Conservation (phyloP, 2,329 filamentous ascomycete genomes). For the Alternaria longipes region DNA sequence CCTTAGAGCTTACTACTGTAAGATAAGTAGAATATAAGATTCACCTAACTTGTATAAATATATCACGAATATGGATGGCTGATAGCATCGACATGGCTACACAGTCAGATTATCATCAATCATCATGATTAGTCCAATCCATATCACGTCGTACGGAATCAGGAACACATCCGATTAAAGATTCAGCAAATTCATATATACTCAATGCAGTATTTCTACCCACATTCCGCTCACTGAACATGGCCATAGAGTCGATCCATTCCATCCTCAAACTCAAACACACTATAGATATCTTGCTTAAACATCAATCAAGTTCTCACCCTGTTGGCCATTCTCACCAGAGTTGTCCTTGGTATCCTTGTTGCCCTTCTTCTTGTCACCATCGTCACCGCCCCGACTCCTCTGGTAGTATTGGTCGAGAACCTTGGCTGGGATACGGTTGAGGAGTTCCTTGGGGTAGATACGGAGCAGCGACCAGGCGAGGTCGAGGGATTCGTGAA, state of each 20-base stretch:
- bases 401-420: conserved; percentile 62
- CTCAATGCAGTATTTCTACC: conserved; percentile 28
- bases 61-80: not conserved
- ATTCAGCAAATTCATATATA: conserved; percentile 30
- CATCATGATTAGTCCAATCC: not conserved
- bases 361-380: conserved; percentile 50
- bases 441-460: conserved; percentile 97
- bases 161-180: not conserved
- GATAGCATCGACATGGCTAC: not conserved
- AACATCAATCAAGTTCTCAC: conserved; percentile 53
- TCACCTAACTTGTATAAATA: not conserved
- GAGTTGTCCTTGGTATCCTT: conserved; percentile 57
- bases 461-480: conserved; percentile 97
- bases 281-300: conserved; percentile 23
- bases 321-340: conserved; percentile 41
- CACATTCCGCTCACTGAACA: conserved; percentile 24
- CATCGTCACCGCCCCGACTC: conserved; percentile 47
- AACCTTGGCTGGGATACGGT: conserved; percentile 72
- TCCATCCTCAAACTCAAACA: conserved; percentile 12
- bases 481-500: conserved; percentile 92
- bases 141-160: not conserved
- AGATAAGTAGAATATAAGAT: not conserved
- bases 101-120: not conserved
- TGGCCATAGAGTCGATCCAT: conserved; percentile 7
- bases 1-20: too few species aligned